A percentile compares a stretch with the other conserved stretches of the same genome.
phyloP scores from a whole-genome alignment of 140 eudicot genomes.

The Stevia rebaudiana region DNA sequence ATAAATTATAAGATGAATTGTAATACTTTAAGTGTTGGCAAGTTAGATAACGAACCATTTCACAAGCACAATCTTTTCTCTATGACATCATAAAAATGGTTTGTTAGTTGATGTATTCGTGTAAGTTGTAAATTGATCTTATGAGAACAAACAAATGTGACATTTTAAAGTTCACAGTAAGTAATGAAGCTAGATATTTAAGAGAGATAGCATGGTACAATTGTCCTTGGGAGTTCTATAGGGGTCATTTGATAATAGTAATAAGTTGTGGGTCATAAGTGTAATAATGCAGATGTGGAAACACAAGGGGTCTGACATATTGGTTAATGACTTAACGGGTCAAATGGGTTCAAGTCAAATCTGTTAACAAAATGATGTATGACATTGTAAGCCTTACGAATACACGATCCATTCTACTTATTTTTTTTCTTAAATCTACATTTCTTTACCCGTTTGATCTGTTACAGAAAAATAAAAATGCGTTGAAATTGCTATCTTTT shows the following conservation, averaged over 20 bases:
- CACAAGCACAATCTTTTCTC: not conserved
- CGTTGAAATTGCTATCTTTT: not conserved
- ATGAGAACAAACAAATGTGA: not conserved
- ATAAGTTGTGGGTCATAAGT: not conserved
- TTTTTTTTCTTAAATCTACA: not conserved
- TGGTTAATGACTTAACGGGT: not conserved
- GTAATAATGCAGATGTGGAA: not conserved
- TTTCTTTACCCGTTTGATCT: not conserved
- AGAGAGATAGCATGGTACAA: not conserved
- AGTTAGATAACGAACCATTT: not conserved
- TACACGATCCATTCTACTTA: not conserved
- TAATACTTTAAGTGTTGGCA: not conserved
- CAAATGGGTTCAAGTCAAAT: not conserved
- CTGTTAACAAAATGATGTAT: not conserved
- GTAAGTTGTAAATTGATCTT: not conserved
- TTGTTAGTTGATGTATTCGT: not conserved
- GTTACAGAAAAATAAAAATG: not conserved
- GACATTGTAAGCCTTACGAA: not conserved
- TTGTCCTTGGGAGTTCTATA: not conserved
- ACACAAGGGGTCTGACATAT: not conserved
- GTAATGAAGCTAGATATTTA: not conserved
- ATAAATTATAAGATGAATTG: not conserved
- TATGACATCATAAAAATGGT: not conserved
- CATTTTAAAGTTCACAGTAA: not conserved
- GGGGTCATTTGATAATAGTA: not conserved